Conservation (phyloP, 192 early-diverging fungal genomes). For the Paraglomus occultum region DNA sequence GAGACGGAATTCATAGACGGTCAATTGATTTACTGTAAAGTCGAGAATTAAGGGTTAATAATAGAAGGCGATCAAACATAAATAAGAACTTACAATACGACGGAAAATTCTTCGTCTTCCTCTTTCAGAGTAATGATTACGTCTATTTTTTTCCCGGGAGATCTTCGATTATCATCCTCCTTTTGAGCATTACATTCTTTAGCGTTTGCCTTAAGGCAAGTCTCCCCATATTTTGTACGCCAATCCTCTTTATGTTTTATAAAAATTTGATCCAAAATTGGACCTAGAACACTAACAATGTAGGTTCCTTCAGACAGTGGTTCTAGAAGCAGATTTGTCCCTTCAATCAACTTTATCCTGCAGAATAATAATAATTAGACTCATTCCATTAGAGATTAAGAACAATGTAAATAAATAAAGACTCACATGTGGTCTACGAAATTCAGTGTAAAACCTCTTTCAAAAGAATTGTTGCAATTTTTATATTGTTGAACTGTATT, state of each 20-base stretch:
- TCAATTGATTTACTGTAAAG: slow-evolving; percentile 21
- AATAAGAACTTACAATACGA: slow-evolving; percentile 24
- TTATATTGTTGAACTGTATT: too few species aligned
- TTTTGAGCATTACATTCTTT: slow-evolving; percentile 9
- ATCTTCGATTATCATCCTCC: not conserved
- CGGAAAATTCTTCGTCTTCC: slow-evolving; percentile 14
- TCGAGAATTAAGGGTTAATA: slow-evolving; percentile 19
- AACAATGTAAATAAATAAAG: slow-evolving; percentile 3
- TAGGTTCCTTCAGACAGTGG: not conserved
- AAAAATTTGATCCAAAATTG: not conserved
- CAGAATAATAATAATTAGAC: too few species aligned
- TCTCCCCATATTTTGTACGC: not conserved
- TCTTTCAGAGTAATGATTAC: slow-evolving; percentile 16
- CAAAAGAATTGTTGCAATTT: not conserved
- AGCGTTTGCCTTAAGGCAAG: slow-evolving; percentile 1
- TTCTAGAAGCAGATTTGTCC: not conserved
- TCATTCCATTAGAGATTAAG: not conserved
- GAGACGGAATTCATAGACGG: slow-evolving; percentile 22
- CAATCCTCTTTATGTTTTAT: not conserved
- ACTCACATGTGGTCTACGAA: slow-evolving; percentile 20
- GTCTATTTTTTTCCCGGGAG: slow-evolving; percentile 2
- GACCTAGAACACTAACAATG: slow-evolving; percentile 7
- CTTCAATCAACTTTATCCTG: slow-evolving; percentile 12
- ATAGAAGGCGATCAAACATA: not conserved
- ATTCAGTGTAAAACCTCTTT: not conserved